phyloP scores from a whole-genome alignment of 2,329 filamentous ascomycete genomes.

The Chaetomium globosum region DNA sequence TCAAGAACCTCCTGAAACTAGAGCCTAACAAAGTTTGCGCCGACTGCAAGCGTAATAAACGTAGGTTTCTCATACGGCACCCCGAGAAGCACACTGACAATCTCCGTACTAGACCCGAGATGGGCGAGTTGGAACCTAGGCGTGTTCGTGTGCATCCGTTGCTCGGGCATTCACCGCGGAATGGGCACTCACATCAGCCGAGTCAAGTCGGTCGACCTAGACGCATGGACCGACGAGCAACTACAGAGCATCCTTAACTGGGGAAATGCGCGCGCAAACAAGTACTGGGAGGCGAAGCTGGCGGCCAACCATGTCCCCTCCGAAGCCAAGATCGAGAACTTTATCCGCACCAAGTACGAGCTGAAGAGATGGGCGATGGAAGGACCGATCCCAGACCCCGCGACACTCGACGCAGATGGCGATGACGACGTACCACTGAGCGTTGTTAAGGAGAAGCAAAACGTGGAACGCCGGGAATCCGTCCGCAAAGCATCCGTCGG shows the following conservation, averaged over 20 bases:
- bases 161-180: slow-evolving; percentile 95
- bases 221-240: slow-evolving; percentile 98
- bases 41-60: slow-evolving; percentile 99
- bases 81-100: slow-evolving; percentile 16
- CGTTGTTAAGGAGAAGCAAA: slow-evolving; percentile 68
- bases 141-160: slow-evolving; percentile 96
- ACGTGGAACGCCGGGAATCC: slow-evolving; percentile 61
- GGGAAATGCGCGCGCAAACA: slow-evolving; percentile 96
- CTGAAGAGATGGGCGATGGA: slow-evolving; percentile 99
- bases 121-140: slow-evolving; percentile 99
- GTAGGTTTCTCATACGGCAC: slow-evolving; percentile 53
- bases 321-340: slow-evolving; percentile 98
- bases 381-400: slow-evolving; percentile 89
- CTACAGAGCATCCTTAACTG: slow-evolving; percentile 89
- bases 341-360: slow-evolving; percentile 98
- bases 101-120: slow-evolving; percentile 71
- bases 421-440: slow-evolving; percentile 77
- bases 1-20: slow-evolving; percentile 93
- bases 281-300: slow-evolving; percentile 97
- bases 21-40: slow-evolving; percentile 96
- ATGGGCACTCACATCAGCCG: slow-evolving; percentile 99
- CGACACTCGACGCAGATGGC: slow-evolving; percentile 77
- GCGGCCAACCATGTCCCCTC: slow-evolving; percentile 89
- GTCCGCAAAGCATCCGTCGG: slow-evolving; percentile 62
- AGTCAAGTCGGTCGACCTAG: slow-evolving; percentile 97